Conservation (phyloP, 495 filamentous ascomycete genomes). For the Xeromyces bisporus region DNA sequence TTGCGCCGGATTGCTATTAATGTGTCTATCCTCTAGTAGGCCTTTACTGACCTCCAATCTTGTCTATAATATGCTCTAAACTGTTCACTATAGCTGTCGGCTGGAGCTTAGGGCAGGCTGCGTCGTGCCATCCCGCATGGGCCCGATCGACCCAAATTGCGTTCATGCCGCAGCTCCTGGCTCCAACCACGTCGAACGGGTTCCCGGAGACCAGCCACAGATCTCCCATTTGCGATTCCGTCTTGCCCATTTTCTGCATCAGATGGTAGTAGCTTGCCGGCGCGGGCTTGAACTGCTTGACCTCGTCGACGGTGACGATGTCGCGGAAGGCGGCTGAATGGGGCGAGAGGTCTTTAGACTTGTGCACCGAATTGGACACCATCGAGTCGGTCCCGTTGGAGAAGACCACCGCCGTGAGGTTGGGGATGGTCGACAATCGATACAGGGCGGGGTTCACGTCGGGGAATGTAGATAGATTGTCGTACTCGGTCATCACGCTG, state of each 20-base stretch:
- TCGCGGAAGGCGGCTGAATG: conserved; percentile 34
- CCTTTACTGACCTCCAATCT: conserved; percentile 7
- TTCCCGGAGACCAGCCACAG: conserved; percentile 66
- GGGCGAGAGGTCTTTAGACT: conserved; percentile 37
- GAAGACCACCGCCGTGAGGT: conserved; percentile 46
- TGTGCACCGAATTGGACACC: conserved; percentile 41
- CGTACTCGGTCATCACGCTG: conserved; percentile 46
- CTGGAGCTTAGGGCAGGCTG: conserved; percentile 8
- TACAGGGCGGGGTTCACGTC: conserved; percentile 42
- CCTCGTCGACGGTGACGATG: conserved; percentile 44
- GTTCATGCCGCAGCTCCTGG: conserved; percentile 30
- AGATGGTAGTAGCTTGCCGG: conserved; percentile 47
- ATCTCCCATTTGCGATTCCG: conserved; percentile 24
- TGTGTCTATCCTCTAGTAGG: too few species aligned
- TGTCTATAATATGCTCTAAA: conserved; percentile 14
- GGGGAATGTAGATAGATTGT: conserved; percentile 49
- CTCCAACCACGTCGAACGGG: conserved; percentile 57
- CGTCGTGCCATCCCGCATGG: conserved; percentile 27
- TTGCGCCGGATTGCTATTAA: too few species aligned
- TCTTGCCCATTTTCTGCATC: conserved; percentile 32
- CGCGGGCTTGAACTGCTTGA: conserved; percentile 51
- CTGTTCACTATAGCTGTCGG: conserved; percentile 16
- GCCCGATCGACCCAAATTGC: conserved; percentile 54
- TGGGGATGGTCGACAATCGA: conserved; percentile 18
- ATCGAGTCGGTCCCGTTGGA: conserved; percentile 55